Evolutionary conservation across 2,329 filamentous ascomycete genomes (phyloP).

Genomic region (Xylaria sp.): DNA sequence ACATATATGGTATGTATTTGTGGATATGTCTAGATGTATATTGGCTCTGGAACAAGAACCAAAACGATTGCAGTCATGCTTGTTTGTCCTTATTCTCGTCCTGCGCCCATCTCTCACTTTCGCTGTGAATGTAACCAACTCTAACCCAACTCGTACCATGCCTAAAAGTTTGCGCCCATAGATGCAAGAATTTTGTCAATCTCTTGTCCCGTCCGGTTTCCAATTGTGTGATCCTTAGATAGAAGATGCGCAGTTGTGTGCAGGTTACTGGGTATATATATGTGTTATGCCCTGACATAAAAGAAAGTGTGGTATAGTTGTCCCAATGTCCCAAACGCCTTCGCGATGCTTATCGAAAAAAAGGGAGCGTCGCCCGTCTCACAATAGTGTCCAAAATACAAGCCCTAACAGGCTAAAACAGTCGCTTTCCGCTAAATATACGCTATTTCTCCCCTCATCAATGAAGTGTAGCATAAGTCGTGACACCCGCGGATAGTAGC

Average conservation of each 20-base stretch:
- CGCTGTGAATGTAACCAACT: background rate
- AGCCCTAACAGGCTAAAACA: background rate
- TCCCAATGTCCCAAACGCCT: conserved; percentile 26
- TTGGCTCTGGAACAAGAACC: background rate
- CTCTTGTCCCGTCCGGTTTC: background rate
- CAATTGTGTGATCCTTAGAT: background rate
- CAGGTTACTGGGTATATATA: background rate
- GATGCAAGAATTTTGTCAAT: background rate
- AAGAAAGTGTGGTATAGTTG: conserved; percentile 20
- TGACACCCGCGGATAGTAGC: conserved; percentile 34
- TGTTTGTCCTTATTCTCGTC: background rate
- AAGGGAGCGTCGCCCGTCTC: background rate
- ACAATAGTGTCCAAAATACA: conserved; percentile 5
- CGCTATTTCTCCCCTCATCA: conserved; percentile 15
- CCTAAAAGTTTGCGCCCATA: background rate
- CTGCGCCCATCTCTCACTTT: background rate
- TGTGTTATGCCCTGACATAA: background rate
- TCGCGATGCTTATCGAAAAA: conserved; percentile 31
- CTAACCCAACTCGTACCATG: background rate
- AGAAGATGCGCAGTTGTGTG: background rate
- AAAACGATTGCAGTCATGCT: background rate
- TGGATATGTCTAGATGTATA: background rate
- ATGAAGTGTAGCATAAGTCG: conserved; percentile 35
- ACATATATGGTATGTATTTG: conserved; percentile 12
- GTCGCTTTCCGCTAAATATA: background rate